These are phyloP conservation scores for Akanthomyces muscarius DNA, from an alignment of 2,329 filamentous ascomycete species.

Conservation along the genomic window DNA sequence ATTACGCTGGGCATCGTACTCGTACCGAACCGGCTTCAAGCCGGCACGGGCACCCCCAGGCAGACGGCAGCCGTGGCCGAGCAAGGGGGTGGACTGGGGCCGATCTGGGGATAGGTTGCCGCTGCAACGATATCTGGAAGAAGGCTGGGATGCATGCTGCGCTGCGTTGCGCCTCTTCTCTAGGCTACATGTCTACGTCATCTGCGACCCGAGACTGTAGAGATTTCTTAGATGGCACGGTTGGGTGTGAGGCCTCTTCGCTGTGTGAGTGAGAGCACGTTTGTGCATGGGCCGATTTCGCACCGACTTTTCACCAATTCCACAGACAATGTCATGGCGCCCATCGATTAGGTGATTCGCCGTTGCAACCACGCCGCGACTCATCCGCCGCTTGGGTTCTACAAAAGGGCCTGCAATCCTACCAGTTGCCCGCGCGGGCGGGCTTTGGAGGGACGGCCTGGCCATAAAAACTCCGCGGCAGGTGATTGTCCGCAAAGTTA, in stretches of 20 bases:
- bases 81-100: slow-evolving; percentile 1
- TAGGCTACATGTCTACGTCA: not conserved
- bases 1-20: slow-evolving; percentile 11
- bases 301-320: too few species aligned
- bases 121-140: not conserved
- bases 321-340: too few species aligned
- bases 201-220: not conserved
- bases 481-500: too few species aligned
- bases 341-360: too few species aligned
- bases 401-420: too few species aligned
- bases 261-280: not conserved
- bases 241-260: too few species aligned
- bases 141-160: too few species aligned
- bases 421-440: too few species aligned
- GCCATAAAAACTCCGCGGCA: too few species aligned
- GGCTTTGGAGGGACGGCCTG: too few species aligned
- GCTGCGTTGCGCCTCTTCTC: not conserved
- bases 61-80: not conserved
- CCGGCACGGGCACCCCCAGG: not conserved
- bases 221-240: not conserved
- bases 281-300: not conserved
- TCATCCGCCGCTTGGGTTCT: too few species aligned
- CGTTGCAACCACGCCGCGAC: too few species aligned
- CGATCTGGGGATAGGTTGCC: not conserved
- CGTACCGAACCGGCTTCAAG: slow-evolving; percentile 7